A percentile compares a stretch with the other conserved stretches of the same genome.
phyloP scores from a whole-genome alignment of 805 yeast species.

The Priceomyces carsonii region DNA sequence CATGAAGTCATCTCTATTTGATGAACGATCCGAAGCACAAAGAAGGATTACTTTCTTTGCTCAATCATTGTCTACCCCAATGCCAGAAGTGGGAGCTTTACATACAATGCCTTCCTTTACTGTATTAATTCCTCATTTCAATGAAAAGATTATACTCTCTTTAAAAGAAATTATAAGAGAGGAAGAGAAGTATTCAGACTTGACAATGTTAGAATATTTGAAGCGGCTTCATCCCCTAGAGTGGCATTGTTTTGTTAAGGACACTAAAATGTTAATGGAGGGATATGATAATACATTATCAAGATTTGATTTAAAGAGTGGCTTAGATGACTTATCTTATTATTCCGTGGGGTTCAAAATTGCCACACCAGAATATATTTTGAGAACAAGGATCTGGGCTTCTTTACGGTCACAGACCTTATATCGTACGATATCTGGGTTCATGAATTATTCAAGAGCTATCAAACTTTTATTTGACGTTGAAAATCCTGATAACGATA shows the following conservation, averaged over 20 bases:
- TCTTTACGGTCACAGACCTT: constrained; percentile 95
- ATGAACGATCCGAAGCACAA: constrained; percentile 72
- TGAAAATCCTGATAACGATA: constrained; percentile 76
- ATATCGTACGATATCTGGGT: constrained; percentile 96
- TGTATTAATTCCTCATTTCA: constrained; percentile 92
- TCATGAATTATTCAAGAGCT: constrained; percentile 97
- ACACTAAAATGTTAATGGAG: constrained; percentile 92
- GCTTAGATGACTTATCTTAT: constrained; percentile 90
- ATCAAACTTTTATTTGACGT: constrained; percentile 85
- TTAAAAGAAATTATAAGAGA: constrained; percentile 94
- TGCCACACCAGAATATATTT: constrained; percentile 94
- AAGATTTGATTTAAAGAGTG: constrained; percentile 26
- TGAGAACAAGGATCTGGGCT: constrained; percentile 98
- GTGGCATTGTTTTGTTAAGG: constrained; percentile 97
- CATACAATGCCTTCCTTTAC: constrained; percentile 78
- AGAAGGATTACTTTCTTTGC: constrained; percentile 87
- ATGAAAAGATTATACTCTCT: constrained; percentile 92
- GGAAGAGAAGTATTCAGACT: constrained; percentile 95
- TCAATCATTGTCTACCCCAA: constrained; percentile 83
- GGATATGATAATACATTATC: constrained; percentile 62
- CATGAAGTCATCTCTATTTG: constrained; percentile 56
- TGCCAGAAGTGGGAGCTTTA: constrained; percentile 69
- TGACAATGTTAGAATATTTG: constrained; percentile 88
- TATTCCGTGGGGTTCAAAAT: constrained; percentile 96
- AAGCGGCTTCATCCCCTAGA: constrained; percentile 95